phyloP scores from a whole-genome alignment of 2,329 filamentous ascomycete genomes.

The Penicillium sp. region DNA sequence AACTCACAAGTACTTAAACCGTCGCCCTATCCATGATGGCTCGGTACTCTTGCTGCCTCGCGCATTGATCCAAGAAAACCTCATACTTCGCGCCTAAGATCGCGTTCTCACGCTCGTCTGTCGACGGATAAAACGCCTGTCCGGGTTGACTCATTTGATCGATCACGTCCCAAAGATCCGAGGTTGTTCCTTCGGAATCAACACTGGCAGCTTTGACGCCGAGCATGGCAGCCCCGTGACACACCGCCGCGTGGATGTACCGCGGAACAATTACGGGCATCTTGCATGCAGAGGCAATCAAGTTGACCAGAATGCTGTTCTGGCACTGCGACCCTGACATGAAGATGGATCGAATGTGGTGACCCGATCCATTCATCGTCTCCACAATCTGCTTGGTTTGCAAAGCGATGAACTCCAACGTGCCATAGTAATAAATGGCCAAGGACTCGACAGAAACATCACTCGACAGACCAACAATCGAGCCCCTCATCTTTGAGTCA shows the following conservation, averaged over 20 bases:
- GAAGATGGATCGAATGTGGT: constrained; percentile 89
- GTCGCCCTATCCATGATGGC: constrained; percentile 68
- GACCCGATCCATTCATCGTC: constrained; percentile 87
- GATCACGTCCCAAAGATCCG: constrained; percentile 95
- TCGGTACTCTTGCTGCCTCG: constrained; percentile 80
- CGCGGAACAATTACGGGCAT: constrained; percentile 92
- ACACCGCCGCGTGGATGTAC: constrained; percentile 93
- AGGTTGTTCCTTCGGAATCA: constrained; percentile 72
- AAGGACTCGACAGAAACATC: constrained; percentile 83
- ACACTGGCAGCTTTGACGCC: constrained; percentile 94
- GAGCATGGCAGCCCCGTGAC: constrained; percentile 95
- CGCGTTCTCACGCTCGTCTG: constrained; percentile 71
- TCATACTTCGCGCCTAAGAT: constrained; percentile 87
- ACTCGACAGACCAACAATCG: constrained; percentile 78
- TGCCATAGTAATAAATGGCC: constrained; percentile 86
- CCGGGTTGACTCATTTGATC: constrained; percentile 95
- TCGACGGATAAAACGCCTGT: constrained; percentile 74
- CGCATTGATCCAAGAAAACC: constrained; percentile 91
- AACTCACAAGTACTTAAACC: not conserved
- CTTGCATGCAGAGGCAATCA: constrained; percentile 85
- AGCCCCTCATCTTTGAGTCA: constrained; percentile 86
- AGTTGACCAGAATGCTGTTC: constrained; percentile 86
- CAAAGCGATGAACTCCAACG: constrained; percentile 95
- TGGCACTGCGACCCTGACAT: constrained; percentile 99
- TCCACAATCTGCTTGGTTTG: constrained; percentile 94